Evolutionary conservation across 129 eudicot species (phyloP), one percentile per base, ranked within the genome.

Genomic region (Dittrichia graveolens): DNA sequence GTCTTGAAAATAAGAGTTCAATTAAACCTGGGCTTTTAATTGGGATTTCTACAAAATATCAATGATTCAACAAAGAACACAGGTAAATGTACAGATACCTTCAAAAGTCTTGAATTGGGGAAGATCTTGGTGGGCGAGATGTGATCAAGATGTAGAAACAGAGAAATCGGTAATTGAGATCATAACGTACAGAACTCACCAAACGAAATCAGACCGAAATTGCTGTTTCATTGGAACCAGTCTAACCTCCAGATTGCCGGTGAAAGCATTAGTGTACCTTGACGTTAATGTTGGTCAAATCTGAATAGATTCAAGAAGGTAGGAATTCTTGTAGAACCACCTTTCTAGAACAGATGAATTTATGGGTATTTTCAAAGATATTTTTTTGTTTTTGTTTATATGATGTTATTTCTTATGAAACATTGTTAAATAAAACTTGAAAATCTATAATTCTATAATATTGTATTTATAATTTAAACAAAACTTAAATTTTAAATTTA

Each of bases 11-110:
- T 54, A 74, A 52, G 8, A 75, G 15, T 38, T 66, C 48, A 46
- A 67, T 49, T 24, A 67, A 24, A 45, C 39, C 49, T 75, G 67
- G 44, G 67, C 61, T 12, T 46, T 57, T 24, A 55, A 66, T 65
- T 56, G 69, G 60, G 77, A 47, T 46, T 73, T 60, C 40, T 49
- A 49, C 16, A 39, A 73, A 34, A 47, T 66, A 43, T 65, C 40
- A 41, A 8, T 31, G 47, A 14, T 46, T 46, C 8, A 44, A 59
- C 4, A 43, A 71, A 58, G 9, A 67, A 56, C 61, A 8, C 3
- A 67, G 56, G 9, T 42, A 10, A 64, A 52, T 15, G 44, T 42
- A 59, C 13, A 44, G 45, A 45, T 76, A 76, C 75, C 80, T 76
- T 45, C 13, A 7, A 62, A 62, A 38, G 15, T 24, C 50, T 61